Percentiles rank a stretch among this genome's conserved stretches.
Conservation (phyloP, 345 rosid species). For the Microcos paniculata region DNA sequence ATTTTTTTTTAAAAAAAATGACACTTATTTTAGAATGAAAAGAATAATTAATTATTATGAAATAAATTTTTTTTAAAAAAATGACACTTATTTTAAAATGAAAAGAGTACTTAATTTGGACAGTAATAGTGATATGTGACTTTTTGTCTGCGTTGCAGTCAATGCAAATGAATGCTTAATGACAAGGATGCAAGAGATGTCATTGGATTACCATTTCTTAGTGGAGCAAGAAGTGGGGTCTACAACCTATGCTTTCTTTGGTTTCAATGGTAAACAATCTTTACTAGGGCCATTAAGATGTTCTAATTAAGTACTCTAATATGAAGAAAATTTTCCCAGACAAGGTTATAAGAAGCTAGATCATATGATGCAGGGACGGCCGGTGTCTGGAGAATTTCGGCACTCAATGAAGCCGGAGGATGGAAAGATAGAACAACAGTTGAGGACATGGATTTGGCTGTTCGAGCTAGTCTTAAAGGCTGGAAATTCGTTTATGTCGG, state of each 20-base stretch:
- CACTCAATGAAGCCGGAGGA: slow-evolving; percentile 77
- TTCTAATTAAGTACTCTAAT: not conserved
- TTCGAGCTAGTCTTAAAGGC: slow-evolving; percentile 78
- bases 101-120: not conserved
- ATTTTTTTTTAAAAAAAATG: too few species aligned
- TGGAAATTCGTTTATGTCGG: slow-evolving; percentile 75
- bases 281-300: too few species aligned
- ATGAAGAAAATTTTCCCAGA: not conserved
- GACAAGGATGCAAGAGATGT: slow-evolving; percentile 86
- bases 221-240: slow-evolving; percentile 76
- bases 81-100: too few species aligned
- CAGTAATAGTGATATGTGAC: not conserved
- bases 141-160: slow-evolving; percentile 38
- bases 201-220: slow-evolving; percentile 57
- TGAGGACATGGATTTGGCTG: slow-evolving; percentile 94
- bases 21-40: too few species aligned
- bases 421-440: slow-evolving; percentile 95
- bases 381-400: slow-evolving; percentile 89
- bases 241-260: slow-evolving; percentile 63
- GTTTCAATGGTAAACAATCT: slow-evolving; percentile 55
- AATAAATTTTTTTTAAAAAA: too few species aligned
- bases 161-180: slow-evolving; percentile 64
- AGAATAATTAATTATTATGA: too few species aligned
- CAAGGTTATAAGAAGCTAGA: not conserved
- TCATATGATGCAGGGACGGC: slow-evolving; percentile 64